phyloP scores from a whole-genome alignment of 768 basidiomycete genomes.

The Lactifluus rugatus region DNA sequence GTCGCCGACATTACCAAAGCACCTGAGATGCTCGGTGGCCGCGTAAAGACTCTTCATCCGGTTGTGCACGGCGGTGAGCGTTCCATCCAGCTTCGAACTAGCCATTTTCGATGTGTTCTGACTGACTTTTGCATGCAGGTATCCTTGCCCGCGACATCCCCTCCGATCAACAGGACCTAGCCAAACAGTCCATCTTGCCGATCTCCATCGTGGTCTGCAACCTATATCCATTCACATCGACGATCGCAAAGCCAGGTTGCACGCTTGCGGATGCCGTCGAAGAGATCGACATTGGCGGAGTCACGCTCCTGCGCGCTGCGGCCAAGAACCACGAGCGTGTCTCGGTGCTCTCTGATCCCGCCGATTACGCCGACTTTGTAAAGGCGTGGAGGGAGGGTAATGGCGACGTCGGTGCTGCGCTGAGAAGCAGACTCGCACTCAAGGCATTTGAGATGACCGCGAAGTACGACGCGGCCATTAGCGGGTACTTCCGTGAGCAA shows the following conservation, averaged over 20 bases:
- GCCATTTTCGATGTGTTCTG: not conserved
- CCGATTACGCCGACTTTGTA: slow-evolving; percentile 79
- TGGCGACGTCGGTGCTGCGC: slow-evolving; percentile 61
- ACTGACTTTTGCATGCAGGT: slow-evolving; percentile 36
- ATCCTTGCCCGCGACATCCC: slow-evolving; percentile 90
- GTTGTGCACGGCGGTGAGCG: slow-evolving; percentile 88
- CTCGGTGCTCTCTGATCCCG: slow-evolving; percentile 78
- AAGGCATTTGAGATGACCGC: slow-evolving; percentile 98
- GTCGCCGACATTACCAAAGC: slow-evolving; percentile 96
- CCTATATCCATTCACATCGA: slow-evolving; percentile 92
- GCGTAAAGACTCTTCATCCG: slow-evolving; percentile 97
- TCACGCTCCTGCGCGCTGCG: slow-evolving; percentile 92
- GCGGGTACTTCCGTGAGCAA: slow-evolving; percentile 92
- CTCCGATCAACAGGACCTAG: slow-evolving; percentile 81
- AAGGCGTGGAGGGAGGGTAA: slow-evolving; percentile 62
- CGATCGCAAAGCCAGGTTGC: slow-evolving; percentile 80
- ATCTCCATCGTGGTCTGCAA: slow-evolving; percentile 99
- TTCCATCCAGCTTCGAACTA: not conserved
- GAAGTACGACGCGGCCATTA: slow-evolving; percentile 89
- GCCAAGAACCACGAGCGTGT: slow-evolving; percentile 97
- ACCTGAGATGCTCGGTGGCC: slow-evolving; percentile 96
- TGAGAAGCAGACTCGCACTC: slow-evolving; percentile 75
- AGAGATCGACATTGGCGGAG: slow-evolving; percentile 98
- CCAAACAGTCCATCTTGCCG: slow-evolving; percentile 74
- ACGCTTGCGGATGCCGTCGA: slow-evolving; percentile 90